phyloP scores from a whole-genome alignment of 2,329 filamentous ascomycete species.

The Aureobasidium sp. region DNA sequence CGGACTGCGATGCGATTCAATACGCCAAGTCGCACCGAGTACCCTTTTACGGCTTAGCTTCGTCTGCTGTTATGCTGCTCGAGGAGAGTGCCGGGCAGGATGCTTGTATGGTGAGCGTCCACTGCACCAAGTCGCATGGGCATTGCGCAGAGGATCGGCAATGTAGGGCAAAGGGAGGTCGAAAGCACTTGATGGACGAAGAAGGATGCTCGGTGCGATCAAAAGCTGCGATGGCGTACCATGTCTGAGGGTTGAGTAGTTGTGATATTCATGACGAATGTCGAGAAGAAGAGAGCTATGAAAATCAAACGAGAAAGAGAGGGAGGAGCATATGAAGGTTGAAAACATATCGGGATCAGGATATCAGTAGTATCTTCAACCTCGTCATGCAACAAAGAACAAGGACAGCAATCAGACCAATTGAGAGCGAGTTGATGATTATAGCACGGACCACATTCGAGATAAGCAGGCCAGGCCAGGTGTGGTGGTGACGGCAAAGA shows the following conservation, averaged over 20 bases:
- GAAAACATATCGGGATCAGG: too few species aligned
- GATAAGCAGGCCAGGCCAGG: slow-evolving; percentile 5
- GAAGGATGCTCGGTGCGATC: not conserved
- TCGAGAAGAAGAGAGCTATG: too few species aligned
- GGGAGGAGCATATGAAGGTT: too few species aligned
- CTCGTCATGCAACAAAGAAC: too few species aligned
- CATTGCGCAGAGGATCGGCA: not conserved
- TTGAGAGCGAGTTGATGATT: not conserved
- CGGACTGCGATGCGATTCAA: not conserved
- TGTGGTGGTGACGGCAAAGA: not conserved
- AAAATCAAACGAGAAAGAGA: too few species aligned
- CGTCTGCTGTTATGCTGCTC: not conserved
- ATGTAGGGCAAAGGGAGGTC: too few species aligned
- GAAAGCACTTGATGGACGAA: not conserved
- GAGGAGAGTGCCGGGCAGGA: not conserved
- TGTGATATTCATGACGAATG: too few species aligned
- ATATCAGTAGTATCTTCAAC: too few species aligned
- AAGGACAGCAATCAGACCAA: too few species aligned
- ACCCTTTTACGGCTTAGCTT: not conserved
- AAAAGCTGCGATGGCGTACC: not conserved
- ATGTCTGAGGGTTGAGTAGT: too few species aligned
- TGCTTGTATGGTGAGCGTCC: not conserved
- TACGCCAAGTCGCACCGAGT: slow-evolving; percentile 14
- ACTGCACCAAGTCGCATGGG: not conserved
- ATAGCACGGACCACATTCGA: slow-evolving; percentile 11